These are phyloP conservation scores for Tirmania nivea DNA, from an alignment of 495 filamentous ascomycete species.

Conservation along the genomic window DNA sequence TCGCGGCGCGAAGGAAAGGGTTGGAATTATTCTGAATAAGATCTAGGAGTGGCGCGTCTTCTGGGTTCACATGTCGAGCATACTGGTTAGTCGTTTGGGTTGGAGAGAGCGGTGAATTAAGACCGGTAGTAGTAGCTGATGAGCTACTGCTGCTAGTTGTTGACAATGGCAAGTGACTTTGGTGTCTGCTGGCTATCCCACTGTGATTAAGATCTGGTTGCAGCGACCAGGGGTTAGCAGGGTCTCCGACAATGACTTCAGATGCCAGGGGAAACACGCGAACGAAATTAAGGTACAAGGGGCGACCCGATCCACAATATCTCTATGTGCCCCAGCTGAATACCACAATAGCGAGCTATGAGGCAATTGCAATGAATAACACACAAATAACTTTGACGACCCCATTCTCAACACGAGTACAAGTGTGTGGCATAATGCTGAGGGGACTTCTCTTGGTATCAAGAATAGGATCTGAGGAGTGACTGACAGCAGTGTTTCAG, in stretches of 20 bases:
- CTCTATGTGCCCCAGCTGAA: too few relatives aligned
- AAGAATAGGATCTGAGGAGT: not conserved
- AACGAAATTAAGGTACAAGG: too few relatives aligned
- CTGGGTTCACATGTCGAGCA: not conserved
- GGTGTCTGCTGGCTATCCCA: too few relatives aligned
- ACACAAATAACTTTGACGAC: not conserved
- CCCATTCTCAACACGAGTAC: conserved; percentile 8
- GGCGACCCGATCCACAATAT: too few relatives aligned
- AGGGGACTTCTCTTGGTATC: conserved; percentile 11
- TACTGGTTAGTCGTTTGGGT: not conserved
- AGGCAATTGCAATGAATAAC: not conserved
- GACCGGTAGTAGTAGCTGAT: conserved; percentile 7
- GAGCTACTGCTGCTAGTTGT: not conserved
- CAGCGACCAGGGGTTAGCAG: too few relatives aligned
- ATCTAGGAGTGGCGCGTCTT: not conserved
- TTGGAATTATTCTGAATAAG: not conserved
- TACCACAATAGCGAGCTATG: too few relatives aligned
- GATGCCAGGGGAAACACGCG: too few relatives aligned
- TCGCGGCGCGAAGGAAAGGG: conserved; percentile 9
- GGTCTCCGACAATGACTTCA: too few relatives aligned
- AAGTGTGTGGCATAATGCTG: conserved; percentile 20
- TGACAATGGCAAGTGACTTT: not conserved
- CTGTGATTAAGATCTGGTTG: too few relatives aligned
- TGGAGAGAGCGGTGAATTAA: conserved; percentile 8
- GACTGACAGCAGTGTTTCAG: conserved; percentile 1